Conservation (phyloP, 805 yeast genomes). For the Cyberlindnera galapagoensis region DNA sequence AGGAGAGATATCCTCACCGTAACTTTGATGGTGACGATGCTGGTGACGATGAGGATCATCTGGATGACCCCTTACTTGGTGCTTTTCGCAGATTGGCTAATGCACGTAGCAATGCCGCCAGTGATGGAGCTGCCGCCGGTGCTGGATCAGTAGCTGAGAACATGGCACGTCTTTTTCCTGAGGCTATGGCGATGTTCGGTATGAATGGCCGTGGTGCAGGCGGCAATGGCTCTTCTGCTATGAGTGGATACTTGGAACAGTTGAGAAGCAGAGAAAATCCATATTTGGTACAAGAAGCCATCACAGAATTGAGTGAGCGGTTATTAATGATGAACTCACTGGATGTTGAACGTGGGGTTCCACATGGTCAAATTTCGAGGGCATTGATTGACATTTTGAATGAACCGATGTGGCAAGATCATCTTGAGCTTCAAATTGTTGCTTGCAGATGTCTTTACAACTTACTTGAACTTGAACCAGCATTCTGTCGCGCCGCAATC, state of each 20-base stretch:
- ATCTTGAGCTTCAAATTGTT: conserved; percentile 73
- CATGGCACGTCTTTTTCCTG: conserved; percentile 33
- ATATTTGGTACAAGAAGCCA: conserved; percentile 52
- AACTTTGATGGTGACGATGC: conserved; percentile 23
- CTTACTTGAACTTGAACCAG: conserved; percentile 66
- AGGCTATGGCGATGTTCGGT: conserved; percentile 29
- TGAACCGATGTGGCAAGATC: conserved; percentile 51
- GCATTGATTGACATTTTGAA: conserved; percentile 52
- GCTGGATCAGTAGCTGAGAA: conserved; percentile 17
- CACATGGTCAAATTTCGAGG: conserved; percentile 48
- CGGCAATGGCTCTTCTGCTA: no score
- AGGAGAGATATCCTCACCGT: no score
- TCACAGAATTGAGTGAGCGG: conserved; percentile 58
- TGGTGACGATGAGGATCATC: conserved; percentile 15
- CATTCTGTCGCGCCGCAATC: conserved; percentile 56
- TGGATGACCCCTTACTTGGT: conserved; percentile 21
- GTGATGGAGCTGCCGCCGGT: conserved; percentile 16
- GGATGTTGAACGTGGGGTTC: conserved; percentile 56
- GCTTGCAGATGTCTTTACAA: conserved; percentile 83
- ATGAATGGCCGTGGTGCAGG: conserved; percentile 19
- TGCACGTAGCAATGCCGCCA: conserved; percentile 10
- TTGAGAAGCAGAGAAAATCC: conserved; percentile 39
- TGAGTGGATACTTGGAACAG: conserved; percentile 13
- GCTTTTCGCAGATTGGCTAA: conserved; percentile 23
- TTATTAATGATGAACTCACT: conserved; percentile 63